Evolutionary conservation across 129 eudicot genomes (phyloP), one percentile per base, ranked within the genome.

Genomic region (Kitagawia praeruptora): DNA sequence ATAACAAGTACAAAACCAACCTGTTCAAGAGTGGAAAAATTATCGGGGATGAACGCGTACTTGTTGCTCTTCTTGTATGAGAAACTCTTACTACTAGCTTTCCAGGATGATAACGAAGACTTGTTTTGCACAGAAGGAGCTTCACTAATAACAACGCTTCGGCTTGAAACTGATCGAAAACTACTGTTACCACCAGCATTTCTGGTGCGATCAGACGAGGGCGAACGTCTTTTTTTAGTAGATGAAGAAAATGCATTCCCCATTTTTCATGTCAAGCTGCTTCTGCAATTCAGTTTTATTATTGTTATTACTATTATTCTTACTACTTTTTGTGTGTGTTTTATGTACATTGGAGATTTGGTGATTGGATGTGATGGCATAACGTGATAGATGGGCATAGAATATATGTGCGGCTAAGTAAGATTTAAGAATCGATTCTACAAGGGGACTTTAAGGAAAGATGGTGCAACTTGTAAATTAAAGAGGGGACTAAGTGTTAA

Each of bases 31-130:
- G 92, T 87, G 47, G 97, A 84, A 86, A 84, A 91, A 75, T 86
- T 81, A 81, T 91, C 97, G 37, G 97, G 97, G 75, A 91, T 91
- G 83, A 41, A 91, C 12, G 34, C 90, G 44, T 91, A 91, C 85
- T 91, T 91, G 82, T 91, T 61, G 15, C 4, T 89, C 89, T 81
- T 91, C 85, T 31, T 76, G 70, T 27, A 12, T 6, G 34, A 25
- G 21, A 47, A 31, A 7, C 61, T 74, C 21, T 70, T 58, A 49
- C 83, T 82, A 56, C 69, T 61, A n/a, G 69, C 63, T n/a, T 23
- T 19, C 28, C 13, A 6, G 9, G 70, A 18, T 2, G 77, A 69
- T 23, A 63, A 18, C 4, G 82, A 38, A 31, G 77, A 19, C 31
- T 46, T 75, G 38, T 75, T 44, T 34, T 28, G 78, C 46, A 75